Base-by-base conservation (phyloP, 495 filamentous ascomycete genomes). In the Rhizodiscina lignyota region DNA sequence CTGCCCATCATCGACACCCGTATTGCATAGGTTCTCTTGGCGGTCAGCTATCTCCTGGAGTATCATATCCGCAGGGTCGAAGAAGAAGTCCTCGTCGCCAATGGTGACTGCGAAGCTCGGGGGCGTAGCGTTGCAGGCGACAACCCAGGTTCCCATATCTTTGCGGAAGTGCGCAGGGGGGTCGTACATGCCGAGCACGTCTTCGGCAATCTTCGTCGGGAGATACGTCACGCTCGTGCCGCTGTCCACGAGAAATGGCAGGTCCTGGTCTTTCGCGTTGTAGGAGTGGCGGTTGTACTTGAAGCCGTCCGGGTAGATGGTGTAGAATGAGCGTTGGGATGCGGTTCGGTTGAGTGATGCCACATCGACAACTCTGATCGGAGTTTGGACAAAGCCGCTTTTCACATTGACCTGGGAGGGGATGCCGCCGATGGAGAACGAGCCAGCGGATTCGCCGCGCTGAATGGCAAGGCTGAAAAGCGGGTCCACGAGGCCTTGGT, bases 11-110 rank as follows among this genome's bases (percentile, higher is more conserved):
- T 20, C 38, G n/a, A n/a, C n/a, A n/a, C n/a, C n/a, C n/a, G n/a
- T n/a, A n/a, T n/a, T n/a, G n/a, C n/a, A n/a, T n/a, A n/a, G n/a
- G n/a, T n/a, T n/a, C n/a, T n/a, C n/a, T n/a, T n/a, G n/a, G 56
- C 64, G 5, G 59, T 52, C 21, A 62, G 62, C 4, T 47, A 49
- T 0, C 56, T 63, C 13, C 49, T 51, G 36, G 44, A 60, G 26
- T 17, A 79, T 63, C 51, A 78, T 50, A 43, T 79, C 74, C 24
- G 51, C 33, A 0, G 66, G 55, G 42, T 73, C 67, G 45, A 73
- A 56, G 33, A 44, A 62, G 39, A 74, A 76, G 2, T 49, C 53
- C 12, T 54, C 55, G 8, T 57, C 60, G 2, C 49, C 54, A 28
- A 79, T 63, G 5, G 54, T 45, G 23, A 80, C 54, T 4, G 59